Evolutionary conservation across 208 protist genomes (phyloP).

Genomic region (Acanthamoeba quina): DNA sequence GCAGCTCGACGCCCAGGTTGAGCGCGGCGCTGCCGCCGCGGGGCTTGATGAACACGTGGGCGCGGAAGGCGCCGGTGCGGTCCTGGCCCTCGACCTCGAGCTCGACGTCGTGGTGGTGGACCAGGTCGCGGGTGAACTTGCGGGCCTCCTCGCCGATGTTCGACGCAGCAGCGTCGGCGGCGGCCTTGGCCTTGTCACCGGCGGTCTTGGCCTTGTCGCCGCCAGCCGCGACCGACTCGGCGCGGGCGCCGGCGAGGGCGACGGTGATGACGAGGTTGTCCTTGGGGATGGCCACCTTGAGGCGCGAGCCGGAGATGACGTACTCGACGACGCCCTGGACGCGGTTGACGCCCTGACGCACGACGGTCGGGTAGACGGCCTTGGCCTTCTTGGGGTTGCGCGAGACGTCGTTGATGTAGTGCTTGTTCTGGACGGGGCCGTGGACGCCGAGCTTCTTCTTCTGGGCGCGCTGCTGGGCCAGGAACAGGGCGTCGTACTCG

Average conservation of each 20-base stretch:
- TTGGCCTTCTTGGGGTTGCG: conserved; percentile 70
- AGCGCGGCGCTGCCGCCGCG: neutral
- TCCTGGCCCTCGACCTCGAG: conserved; percentile 82
- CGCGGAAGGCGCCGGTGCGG: conserved; percentile 63
- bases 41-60: conserved; percentile 71
- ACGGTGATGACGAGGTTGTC: conserved; percentile 84
- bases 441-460: conserved; percentile 80
- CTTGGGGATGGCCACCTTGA: conserved; percentile 86
- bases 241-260: conserved; percentile 73
- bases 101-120: conserved; percentile 75
- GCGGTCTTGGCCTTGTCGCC: conserved; percentile 21
- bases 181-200: too few relatives aligned
- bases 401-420: conserved; percentile 74
- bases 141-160: conserved; percentile 59
- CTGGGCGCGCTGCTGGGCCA: conserved; percentile 79
- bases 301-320: conserved; percentile 83
- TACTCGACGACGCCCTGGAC: conserved; percentile 81
- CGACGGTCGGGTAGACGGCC: conserved; percentile 48
- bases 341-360: conserved; percentile 56
- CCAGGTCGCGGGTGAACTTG: conserved; percentile 23
- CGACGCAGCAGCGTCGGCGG: too few relatives aligned
- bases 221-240: neutral
- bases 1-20: conserved; percentile 66
- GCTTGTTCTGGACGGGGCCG: conserved; percentile 26
- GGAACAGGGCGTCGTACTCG: conserved; percentile 86